Conservation (phyloP, 2,329 filamentous ascomycete genomes). For the Ceratocystis smalleyi region DNA sequence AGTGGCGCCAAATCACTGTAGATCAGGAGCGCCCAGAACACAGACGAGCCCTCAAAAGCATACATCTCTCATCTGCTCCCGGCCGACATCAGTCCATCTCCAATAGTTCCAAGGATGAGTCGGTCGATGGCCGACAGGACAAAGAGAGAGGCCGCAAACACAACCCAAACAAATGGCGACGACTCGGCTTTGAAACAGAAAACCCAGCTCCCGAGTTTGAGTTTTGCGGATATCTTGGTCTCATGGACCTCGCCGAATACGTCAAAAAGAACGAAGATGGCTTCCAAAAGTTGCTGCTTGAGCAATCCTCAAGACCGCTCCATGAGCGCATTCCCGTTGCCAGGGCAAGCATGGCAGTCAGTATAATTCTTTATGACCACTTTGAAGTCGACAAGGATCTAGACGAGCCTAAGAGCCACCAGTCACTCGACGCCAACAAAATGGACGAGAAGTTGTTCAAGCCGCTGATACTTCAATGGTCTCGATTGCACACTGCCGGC, state of each 20-base stretch:
- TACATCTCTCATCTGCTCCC: constrained; percentile 69
- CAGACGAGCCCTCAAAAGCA: constrained; percentile 65
- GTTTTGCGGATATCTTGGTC: constrained; percentile 70
- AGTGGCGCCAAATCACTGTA: constrained; percentile 74
- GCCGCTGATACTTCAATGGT: constrained; percentile 84
- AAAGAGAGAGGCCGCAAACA: constrained; percentile 54
- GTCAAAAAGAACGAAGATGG: constrained; percentile 81
- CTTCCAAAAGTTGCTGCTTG: constrained; percentile 80
- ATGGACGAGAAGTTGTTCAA: constrained; percentile 77
- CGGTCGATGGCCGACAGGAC: constrained; percentile 17
- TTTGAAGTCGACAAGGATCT: constrained; percentile 85
- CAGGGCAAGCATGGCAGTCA: constrained; percentile 71
- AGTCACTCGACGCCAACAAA: constrained; percentile 55
- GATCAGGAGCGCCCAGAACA: constrained; percentile 82
- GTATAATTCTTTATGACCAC: constrained; percentile 79
- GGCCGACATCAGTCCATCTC: constrained; percentile 32
- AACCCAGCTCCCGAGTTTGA: constrained; percentile 77
- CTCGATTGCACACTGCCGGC: constrained; percentile 68
- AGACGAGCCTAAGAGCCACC: constrained; percentile 62
- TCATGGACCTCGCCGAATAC: constrained; percentile 96
- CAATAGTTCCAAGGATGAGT: constrained; percentile 27
- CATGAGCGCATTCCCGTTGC: constrained; percentile 73
- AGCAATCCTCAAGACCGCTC: constrained; percentile 61
- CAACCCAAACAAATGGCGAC: constrained; percentile 82
- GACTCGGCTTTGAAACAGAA: constrained; percentile 82